Percentiles rank a stretch among this genome's conserved stretches.
Evolutionary conservation across 129 eudicot species (phyloP).

Genomic region (Tagetes erecta): DNA sequence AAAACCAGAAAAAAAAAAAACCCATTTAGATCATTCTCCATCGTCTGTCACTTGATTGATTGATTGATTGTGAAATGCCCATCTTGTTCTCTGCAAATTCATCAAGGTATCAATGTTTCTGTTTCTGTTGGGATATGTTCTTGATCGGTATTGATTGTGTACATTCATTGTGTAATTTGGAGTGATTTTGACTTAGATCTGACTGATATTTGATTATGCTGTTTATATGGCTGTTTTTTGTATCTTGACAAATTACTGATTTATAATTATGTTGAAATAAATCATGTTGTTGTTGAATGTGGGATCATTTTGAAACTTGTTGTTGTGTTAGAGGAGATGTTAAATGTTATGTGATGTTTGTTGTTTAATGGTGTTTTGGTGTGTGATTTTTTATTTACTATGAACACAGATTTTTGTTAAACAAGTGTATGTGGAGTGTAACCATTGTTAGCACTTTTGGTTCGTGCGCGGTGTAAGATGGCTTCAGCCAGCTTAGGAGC

Average conservation of each 20-base stretch:
- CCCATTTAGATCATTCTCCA: slow-evolving; percentile 23
- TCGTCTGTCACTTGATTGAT: slow-evolving; percentile 29
- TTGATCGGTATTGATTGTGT: slow-evolving; percentile 11
- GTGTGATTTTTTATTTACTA: slow-evolving; percentile 22
- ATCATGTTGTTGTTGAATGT: not conserved
- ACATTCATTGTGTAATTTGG: slow-evolving; percentile 6
- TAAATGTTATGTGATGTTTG: slow-evolving; percentile 9
- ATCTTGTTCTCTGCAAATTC: not conserved
- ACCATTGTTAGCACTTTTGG: slow-evolving; percentile 29
- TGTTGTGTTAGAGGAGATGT: not conserved
- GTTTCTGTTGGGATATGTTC: not conserved
- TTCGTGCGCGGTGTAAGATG: slow-evolving; percentile 43
- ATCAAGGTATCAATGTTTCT: slow-evolving; percentile 18
- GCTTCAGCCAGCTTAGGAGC: slow-evolving; percentile 72
- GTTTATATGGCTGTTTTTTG: not conserved
- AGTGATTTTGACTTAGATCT: slow-evolving; percentile 27
- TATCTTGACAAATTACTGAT: not conserved
- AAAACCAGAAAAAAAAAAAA: slow-evolving; percentile 2
- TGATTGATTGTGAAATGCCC: slow-evolving; percentile 36
- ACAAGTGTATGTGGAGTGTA: slow-evolving; percentile 27
- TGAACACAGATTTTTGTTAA: slow-evolving; percentile 39
- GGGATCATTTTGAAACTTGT: not conserved
- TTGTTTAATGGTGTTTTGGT: not conserved
- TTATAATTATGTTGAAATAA: not conserved
- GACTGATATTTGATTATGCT: slow-evolving; percentile 20